Base-by-base conservation (phyloP, 495 filamentous ascomycete genomes). In the Darksidea phi region DNA sequence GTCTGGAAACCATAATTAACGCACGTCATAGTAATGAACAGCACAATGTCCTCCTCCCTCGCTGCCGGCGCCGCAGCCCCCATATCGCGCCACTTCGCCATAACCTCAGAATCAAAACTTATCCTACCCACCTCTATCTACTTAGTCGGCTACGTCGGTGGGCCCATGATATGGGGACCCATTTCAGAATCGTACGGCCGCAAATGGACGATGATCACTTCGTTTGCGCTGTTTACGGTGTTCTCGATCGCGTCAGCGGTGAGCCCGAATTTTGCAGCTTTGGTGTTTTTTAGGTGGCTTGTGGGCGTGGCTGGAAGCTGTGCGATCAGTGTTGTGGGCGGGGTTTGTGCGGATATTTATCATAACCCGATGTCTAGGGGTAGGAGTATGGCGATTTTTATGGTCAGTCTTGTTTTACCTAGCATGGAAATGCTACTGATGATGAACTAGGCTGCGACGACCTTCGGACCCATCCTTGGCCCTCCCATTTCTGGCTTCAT, bases 71-170 rank as follows among this genome's bases (percentile, higher is more conserved):
- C 82, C 41, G 82, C 82, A 41, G 77, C 76, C 4, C 80, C 77
- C 48, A 86, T 88, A 17, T 73, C 78, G 0, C 63, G 72, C 7
- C 77, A 86, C 55, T 90, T 85, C 74, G 56, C 78, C 51, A 73
- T 90, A 52, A 79, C 77, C 1, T 79, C 82, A 36, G 68, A 85
- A 43, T 73, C 75, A 43, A 75, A 80, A 17, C 75, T 84, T 11
- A 84, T 88, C n/a, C 76, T 94, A 6, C 89, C 89, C 11, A 89
- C 88, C 0, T 88, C 87, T 0, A 81, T 91, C 0, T 94, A 84
- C 57, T 76, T 91, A 0, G 77, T 91, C 23, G 89, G 87, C 28
- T 90, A 88, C 61, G 76, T 85, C 12, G 68, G 87, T 13, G 87
- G 86, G 0, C 85, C 87, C 1, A 52, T 89, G 11, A 58, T 86